phyloP scores from a whole-genome alignment of 106 monocot species.

The Dioscorea alata region DNA sequence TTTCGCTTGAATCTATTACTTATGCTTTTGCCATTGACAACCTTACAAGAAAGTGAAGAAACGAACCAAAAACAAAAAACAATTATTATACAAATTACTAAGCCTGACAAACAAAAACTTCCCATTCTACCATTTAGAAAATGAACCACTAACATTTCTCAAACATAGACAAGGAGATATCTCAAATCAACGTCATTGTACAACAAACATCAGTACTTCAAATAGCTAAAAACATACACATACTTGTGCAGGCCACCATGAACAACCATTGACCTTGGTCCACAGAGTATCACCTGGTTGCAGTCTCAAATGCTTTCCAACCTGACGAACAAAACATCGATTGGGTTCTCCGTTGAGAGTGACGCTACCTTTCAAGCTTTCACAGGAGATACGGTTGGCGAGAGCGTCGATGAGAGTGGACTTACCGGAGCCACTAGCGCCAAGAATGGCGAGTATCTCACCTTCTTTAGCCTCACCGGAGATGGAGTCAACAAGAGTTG shows the following conservation, averaged over 20 bases:
- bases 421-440: too few relatives aligned
- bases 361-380: too few relatives aligned
- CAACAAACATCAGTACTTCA: too few relatives aligned
- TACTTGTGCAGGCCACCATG: slow-evolving; percentile 46
- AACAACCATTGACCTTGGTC: slow-evolving; percentile 16
- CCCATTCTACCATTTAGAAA: not conserved
- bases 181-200: too few relatives aligned
- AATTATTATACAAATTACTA: not conserved
- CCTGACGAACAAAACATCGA: not conserved
- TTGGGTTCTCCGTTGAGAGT: too few relatives aligned
- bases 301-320: not conserved
- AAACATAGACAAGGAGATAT: too few relatives aligned
- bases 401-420: too few relatives aligned
- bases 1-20: slow-evolving; percentile 25
- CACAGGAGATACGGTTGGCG: too few relatives aligned
- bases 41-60: slow-evolving; percentile 24
- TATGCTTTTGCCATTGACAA: slow-evolving; percentile 28
- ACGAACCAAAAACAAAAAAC: not conserved
- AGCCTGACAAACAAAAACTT: not conserved
- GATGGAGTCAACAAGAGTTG: slow-evolving; percentile 53
- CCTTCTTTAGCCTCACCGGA: slow-evolving; percentile 80
- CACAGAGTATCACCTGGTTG: slow-evolving; percentile 21
- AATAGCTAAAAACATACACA: not conserved
- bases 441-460: slow-evolving; percentile 80
- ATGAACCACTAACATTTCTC: too few relatives aligned